phyloP scores from a whole-genome alignment of 257 asterid species.

The Galeopsis tetrahit region DNA sequence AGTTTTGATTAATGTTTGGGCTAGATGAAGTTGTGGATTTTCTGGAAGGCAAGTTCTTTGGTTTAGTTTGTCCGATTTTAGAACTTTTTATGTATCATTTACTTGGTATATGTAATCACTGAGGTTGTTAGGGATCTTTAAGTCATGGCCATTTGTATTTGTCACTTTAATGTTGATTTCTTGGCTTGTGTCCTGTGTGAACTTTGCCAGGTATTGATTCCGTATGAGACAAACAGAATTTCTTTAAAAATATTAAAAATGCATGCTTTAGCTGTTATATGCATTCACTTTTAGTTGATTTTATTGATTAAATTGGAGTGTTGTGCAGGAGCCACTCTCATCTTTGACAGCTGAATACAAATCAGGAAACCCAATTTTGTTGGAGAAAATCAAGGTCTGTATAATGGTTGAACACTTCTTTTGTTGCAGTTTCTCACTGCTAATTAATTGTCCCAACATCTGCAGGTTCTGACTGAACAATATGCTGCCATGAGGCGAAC shows the following conservation, averaged over 20 bases:
- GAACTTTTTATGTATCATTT: neutral
- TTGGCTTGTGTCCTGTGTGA: conserved; percentile 8
- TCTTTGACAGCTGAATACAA: conserved; percentile 79
- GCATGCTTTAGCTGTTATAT: conserved; percentile 14
- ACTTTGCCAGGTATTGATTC: neutral
- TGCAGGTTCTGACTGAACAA: conserved; percentile 72
- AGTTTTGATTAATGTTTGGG: conserved; percentile 10
- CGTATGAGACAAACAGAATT: neutral
- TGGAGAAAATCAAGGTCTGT: conserved; percentile 85
- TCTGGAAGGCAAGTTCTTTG: conserved; percentile 8
- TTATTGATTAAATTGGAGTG: conserved; percentile 20
- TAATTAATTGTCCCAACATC: conserved; percentile 24
- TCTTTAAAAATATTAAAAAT: neutral
- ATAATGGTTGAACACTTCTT: conserved; percentile 22
- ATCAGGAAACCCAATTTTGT: conserved; percentile 81
- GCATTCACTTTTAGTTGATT: conserved; percentile 24
- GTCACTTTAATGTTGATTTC: neutral
- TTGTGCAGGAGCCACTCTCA: conserved; percentile 81
- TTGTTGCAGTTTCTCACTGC: conserved; percentile 28
- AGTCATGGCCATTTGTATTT: conserved; percentile 19
- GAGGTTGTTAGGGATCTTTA: conserved; percentile 5
- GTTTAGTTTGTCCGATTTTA: neutral
- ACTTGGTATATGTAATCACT: conserved; percentile 6
- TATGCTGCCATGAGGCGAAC: conserved; percentile 90
- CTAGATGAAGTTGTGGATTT: neutral